Percentiles rank a stretch among this genome's conserved stretches.
phyloP scores from a whole-genome alignment of 78 protist species.

The Planoprotostelium fungivorum region DNA sequence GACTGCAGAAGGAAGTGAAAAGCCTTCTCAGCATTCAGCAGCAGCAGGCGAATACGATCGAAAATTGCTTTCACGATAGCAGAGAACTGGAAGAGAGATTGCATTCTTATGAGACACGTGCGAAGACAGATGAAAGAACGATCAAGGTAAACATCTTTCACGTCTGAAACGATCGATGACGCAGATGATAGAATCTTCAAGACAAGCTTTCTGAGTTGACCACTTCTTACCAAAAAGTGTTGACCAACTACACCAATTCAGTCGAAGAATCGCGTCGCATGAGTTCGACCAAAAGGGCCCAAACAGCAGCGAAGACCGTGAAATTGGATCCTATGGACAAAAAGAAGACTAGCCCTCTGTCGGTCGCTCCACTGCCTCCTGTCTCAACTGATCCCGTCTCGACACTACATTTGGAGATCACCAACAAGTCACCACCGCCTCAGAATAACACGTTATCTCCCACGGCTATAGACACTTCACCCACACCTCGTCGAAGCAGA shows the following conservation, averaged over 20 bases:
- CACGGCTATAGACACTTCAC: too few species aligned
- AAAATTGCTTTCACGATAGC: not conserved
- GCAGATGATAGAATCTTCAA: not conserved
- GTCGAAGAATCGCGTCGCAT: not conserved
- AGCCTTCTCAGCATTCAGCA: not conserved
- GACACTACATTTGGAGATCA: not conserved
- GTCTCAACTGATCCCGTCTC: not conserved
- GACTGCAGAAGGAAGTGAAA: not conserved
- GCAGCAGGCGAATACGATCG: not conserved
- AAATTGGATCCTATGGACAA: not conserved
- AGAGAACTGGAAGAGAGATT: not conserved
- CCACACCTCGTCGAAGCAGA: too few species aligned
- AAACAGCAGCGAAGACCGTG: not conserved
- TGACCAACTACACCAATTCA: not conserved
- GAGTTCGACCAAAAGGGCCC: not conserved
- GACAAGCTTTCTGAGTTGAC: not conserved
- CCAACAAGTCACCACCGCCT: not conserved
- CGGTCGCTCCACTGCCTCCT: not conserved
- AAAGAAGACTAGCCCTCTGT: not conserved
- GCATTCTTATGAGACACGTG: not conserved
- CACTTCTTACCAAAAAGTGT: not conserved
- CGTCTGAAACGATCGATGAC: not conserved
- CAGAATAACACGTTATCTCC: not conserved
- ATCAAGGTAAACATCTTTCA: not conserved
- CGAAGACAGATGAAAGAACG: not conserved